phyloP scores from a whole-genome alignment of 106 monocot genomes.

The Posidonia australis region DNA sequence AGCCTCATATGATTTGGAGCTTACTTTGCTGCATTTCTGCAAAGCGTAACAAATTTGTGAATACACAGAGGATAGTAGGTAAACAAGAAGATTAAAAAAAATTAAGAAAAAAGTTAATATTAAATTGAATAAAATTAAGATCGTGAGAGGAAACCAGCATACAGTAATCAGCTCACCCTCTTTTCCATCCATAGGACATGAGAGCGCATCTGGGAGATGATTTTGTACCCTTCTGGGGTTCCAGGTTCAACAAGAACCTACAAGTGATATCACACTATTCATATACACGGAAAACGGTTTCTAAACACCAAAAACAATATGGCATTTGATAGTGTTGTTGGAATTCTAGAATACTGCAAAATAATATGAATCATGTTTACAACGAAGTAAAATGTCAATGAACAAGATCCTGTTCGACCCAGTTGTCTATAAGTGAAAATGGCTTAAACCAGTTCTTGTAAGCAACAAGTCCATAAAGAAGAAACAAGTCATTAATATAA shows the following conservation, averaged over 20 bases:
- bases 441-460: too few relatives aligned
- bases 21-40: constrained; percentile 62
- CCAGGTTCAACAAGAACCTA: constrained; percentile 98
- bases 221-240: constrained; percentile 91
- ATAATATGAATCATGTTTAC: too few relatives aligned
- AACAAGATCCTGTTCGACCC: too few relatives aligned
- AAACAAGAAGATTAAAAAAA: not conserved
- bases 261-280: constrained; percentile 1
- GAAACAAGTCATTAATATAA: too few relatives aligned
- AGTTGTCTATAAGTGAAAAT: too few relatives aligned
- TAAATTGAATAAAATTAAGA: not conserved
- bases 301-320: too few relatives aligned
- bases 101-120: not conserved
- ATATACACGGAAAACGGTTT: too few relatives aligned
- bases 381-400: too few relatives aligned
- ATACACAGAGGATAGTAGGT: not conserved
- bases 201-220: constrained; percentile 80
- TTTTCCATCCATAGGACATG: constrained; percentile 95
- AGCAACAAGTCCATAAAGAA: too few relatives aligned
- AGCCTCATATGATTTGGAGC: constrained; percentile 15
- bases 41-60: not conserved
- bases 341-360: too few relatives aligned
- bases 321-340: too few relatives aligned
- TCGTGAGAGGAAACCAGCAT: not conserved
- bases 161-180: constrained; percentile 38